Evolutionary conservation across 2,329 filamentous ascomycete species (phyloP).

Genomic region (Knufia petricola): DNA sequence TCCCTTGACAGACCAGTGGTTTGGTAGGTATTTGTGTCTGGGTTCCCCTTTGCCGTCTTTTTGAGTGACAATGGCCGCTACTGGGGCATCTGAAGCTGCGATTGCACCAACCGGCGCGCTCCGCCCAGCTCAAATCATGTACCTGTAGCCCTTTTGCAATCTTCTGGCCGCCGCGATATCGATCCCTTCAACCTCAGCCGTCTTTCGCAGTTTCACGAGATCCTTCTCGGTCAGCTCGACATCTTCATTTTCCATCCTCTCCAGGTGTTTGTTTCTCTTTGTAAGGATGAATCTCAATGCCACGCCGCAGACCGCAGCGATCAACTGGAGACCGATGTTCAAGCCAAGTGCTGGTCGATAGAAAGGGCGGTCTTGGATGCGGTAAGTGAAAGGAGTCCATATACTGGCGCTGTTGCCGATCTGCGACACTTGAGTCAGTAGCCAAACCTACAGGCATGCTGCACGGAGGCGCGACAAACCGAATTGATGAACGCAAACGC

Average conservation of each 20-base stretch:
- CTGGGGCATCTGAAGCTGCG: no score
- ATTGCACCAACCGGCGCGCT: no score
- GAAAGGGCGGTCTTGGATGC: constrained; percentile 27
- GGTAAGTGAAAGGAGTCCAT: constrained; percentile 43
- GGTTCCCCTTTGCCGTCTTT: no score
- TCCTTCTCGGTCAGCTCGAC: constrained; percentile 39
- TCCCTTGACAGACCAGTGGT: no score
- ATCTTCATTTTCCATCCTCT: constrained; percentile 41
- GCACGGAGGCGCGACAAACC: no score
- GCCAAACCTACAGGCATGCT: no score
- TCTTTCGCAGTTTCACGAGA: constrained; percentile 38
- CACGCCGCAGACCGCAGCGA: constrained; percentile 29
- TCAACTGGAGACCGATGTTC: constrained; percentile 31
- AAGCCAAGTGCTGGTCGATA: constrained; percentile 35
- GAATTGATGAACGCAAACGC: constrained; percentile 48
- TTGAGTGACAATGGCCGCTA: no score
- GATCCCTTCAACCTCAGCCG: constrained; percentile 44
- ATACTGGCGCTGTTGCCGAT: constrained; percentile 45
- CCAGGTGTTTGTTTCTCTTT: constrained; percentile 42
- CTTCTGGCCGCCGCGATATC: constrained; percentile 40
- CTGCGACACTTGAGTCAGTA: no score
- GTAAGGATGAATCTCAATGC: constrained; percentile 33
- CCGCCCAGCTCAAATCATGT: no score
- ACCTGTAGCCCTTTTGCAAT: constrained; percentile 48
- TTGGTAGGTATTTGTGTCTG: no score